Evolutionary conservation across 495 filamentous ascomycete genomes (phyloP), one percentile per base, ranked within the genome.

Genomic region (Penicillium arizonense): DNA sequence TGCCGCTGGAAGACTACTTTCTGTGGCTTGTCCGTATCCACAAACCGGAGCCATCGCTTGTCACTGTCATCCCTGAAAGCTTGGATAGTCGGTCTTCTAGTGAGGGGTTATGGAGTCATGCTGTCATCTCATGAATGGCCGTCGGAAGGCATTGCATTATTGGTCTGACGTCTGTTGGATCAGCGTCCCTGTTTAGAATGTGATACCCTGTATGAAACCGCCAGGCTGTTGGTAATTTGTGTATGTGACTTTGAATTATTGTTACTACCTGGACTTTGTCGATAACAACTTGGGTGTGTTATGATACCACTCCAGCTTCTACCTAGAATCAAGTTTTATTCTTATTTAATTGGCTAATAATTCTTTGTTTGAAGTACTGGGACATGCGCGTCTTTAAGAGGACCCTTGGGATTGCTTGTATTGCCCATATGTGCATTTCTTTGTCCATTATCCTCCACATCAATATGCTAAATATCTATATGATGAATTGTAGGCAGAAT

Each of bases 1-100:
- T 86, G 24, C 78, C 79, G 0, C 21, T 87, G 8, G 86, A 89
- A 63, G 86, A 88, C 58, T 82, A 80, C 58, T 82, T 88, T 49
- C 69, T 88, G 21, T 85, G 82, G 79, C 53, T 78, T 13, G 66
- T 86, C 46, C 76, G 83, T 24, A 77, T 86, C 7, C 76, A 86
- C 57, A 88, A 86, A 58, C 86, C 86, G 4, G 76, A 70, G 33
- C 60, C 71, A 6, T 52, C 59, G 7, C 50, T 59, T 3, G 37
- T 47, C 24, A 30, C 28, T 30, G 56, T 54, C 28, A 44, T 59
- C 14, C 33, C 35, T 0, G 44, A 52, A 14, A 44, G 3, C 5
- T 18, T 11, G 2, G 49, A 35, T 16, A 51, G 49, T 26, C 59
- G 48, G 47, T 61, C 67, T 52, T 36, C 49, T 10, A 62, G 68